Base-by-base conservation (phyloP, 179 eudicot species). In the Camellia oleifera region DNA sequence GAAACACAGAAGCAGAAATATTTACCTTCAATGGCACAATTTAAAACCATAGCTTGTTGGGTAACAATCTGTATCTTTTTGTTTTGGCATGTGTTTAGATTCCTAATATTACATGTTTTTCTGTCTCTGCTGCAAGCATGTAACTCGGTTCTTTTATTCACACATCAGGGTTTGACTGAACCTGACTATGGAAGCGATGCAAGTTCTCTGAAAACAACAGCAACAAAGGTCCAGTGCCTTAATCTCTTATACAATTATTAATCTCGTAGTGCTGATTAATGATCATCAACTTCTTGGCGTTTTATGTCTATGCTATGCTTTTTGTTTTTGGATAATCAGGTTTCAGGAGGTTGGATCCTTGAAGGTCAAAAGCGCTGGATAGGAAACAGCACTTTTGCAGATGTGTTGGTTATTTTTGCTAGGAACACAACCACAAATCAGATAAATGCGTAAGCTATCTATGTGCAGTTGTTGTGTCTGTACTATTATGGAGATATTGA, bases 351-450 rank as follows among this genome's bases (percentile, higher is more conserved):
- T 77, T 95, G 99, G 99, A 83, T 95, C 66, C 87, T 95, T 77
- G 93, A 95, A 76, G 99, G 99, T 81, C 98, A 95, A 85, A 95
- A 95, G 77, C 99, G 99, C 5, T 95, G 99, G 99, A 95, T 95
- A 78, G 99, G 99, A 64, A 95, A 95, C 82, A 89, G 97, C 86
- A 95, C 99, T 40, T 94, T 95, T 86, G 99, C 99, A 23, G 99
- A 95, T 81, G 76, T 95, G 75, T 88, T 95, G 76, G 87, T 95
- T 81, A 89, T 95, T 60, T 95, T 95, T 84, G 97, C 98, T 26
- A 90, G 98, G 88, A 92, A 94, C 84, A 82, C 90, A 42, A 5
- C 85, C 26, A 87, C 95, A 48, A 91, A 94, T 83, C 94, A 95
- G 86, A 89, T 95, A 84, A 92, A 95, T 82, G 97, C 92, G 99